Base-by-base conservation (phyloP, 2,329 filamentous ascomycete species). In the Aspergillus sergii region DNA sequence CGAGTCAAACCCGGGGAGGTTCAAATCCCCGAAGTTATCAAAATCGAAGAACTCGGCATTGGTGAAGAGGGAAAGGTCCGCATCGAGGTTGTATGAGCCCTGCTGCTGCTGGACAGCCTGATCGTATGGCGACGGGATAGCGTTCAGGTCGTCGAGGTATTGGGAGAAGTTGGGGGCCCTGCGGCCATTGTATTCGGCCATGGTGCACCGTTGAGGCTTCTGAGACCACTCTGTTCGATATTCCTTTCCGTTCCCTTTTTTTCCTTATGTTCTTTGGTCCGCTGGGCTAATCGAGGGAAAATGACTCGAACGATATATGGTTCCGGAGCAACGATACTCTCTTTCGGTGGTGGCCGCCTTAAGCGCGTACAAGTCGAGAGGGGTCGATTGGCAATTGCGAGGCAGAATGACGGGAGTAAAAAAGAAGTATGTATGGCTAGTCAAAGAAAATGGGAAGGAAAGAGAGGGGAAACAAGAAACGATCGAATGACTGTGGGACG, bases 91-190 rank as follows among this genome's bases (percentile, higher is more conserved):
- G 77, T 89, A 85, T 58, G 83, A 79, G 59, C 90, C 87, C 64
- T 89, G 84, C 57, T 84, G 80, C 63, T 84, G 80, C 66, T 84
- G 81, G 48, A 78, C 75, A 32, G 85, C 85, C 65, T 89, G 84
- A 59, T 90, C 86, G 71, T 88, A 87, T 65, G 90, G 83, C 65
- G 88, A 83, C 2, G 85, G 85, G 61, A 90, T 82, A 53, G 85
- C 87, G 82, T 97, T 97, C 72, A 97, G 84, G 70, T 94, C 91
- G 73, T 92, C 90, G 69, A 97, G 85, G 82, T 95, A 96, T 75
- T 93, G 90, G 74, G 93, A 93, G 80, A 97, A 91, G 78, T 96
- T 96, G 74, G 92, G 90, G 71, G 87, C 91, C 75, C 91, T 89
- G 66, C 92, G 90, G 74, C 89, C 90, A 79, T 86, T 89, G 85